Evolutionary conservation across 345 rosid genomes (phyloP), one percentile per base, ranked within the genome.

Genomic region (Moricandia moricandioides): DNA sequence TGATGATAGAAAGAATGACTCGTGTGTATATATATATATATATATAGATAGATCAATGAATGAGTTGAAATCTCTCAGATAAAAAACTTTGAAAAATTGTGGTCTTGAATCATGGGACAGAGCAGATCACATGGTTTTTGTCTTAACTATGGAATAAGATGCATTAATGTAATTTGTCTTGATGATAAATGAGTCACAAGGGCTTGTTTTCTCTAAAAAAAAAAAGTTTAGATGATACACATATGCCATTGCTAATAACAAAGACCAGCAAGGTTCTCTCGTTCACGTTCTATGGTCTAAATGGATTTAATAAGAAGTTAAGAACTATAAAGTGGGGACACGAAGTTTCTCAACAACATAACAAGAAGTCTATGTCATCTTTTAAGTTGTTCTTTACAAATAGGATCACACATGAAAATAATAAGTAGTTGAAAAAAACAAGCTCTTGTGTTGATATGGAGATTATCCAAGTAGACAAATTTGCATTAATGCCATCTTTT

Each of bases 91-190:
- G 63, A 62, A 75, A 75, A 76, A 21, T 43, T 54, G 75, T 76
- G 40, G 65, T 63, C 8, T 62, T 27, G 13, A 31, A 76, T 57
- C 4, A 64, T 76, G 60, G 70, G 79, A 54, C 75, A 62, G 51
- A 40, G 12, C 7, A 62, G 37, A 76, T 63, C 80, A 76, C 71
- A 70, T 64, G 80, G 75, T 31, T 70, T 70, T 5, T 77, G 80
- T 76, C 75, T 63, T 21, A 5, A 54, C 59, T 6, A 47, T 21
- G 8, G 40, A 71, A 47, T n/a, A 69, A 21, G 11, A 21, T 21
- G 30, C 30, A 55, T 74, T 40, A 55, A 62, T 62, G 21, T 3
- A 43, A 31, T n/a, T 55, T 54, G 52, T 76, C 30, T 70, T 77
- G 55, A 55, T 55, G 17, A 26, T 64, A 57, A 14, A 31, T 11